These are phyloP conservation scores for Hypoxylon sp. DNA, from an alignment of 2,329 filamentous ascomycete species.

Conservation along the genomic window DNA sequence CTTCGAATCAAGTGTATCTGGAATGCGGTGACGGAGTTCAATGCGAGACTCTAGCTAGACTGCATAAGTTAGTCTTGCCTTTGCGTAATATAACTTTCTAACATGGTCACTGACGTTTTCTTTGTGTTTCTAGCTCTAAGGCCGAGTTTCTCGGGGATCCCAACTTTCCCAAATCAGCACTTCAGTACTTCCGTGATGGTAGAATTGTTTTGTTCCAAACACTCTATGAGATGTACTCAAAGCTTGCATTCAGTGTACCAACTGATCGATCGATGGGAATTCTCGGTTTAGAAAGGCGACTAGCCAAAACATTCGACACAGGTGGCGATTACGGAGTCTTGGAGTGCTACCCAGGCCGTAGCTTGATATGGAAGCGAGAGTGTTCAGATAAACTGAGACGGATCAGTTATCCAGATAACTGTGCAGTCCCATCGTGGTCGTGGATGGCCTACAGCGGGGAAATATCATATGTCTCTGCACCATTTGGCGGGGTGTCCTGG, in stretches of 20 bases:
- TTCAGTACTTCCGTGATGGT: constrained; percentile 41
- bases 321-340: constrained; percentile 38
- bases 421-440: constrained; percentile 32
- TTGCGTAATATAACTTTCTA: neutral
- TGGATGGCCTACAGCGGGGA: constrained; percentile 33
- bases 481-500: constrained; percentile 26
- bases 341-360: constrained; percentile 14
- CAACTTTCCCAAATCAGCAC: constrained; percentile 37
- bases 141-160: constrained; percentile 38
- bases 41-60: constrained; percentile 38
- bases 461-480: constrained; percentile 21
- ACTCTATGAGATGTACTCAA: constrained; percentile 42
- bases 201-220: constrained; percentile 38
- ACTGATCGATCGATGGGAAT: constrained; percentile 41
- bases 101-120: neutral
- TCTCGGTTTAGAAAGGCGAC: constrained; percentile 36
- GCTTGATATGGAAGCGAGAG: constrained; percentile 33
- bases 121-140: constrained; percentile 18
- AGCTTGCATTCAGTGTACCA: constrained; percentile 31
- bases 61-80: constrained; percentile 36
- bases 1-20: constrained; percentile 39
- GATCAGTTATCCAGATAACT: constrained; percentile 3
- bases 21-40: constrained; percentile 42
- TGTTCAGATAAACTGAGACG: neutral
- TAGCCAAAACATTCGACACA: constrained; percentile 34